Percentiles rank a stretch among this genome's conserved stretches.
phyloP scores from a whole-genome alignment of 768 basidiomycete species.

The Collybia mongolica region DNA sequence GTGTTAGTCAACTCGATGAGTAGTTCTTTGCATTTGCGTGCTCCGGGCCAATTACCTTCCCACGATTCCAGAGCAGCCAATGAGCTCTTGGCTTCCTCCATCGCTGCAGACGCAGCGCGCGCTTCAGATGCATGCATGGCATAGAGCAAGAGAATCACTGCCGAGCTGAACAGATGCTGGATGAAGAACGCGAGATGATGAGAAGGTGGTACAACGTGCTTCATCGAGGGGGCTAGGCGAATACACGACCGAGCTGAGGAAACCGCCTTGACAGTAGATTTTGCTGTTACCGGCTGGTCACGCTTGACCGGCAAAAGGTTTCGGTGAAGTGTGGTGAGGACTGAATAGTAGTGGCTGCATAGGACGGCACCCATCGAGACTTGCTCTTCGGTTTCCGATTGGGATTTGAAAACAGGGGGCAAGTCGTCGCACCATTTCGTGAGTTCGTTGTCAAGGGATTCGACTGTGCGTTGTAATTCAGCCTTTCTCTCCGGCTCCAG shows the following conservation, averaged over 20 bases:
- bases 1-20: slow-evolving; percentile 69
- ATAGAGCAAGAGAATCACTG: slow-evolving; percentile 80
- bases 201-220: slow-evolving; percentile 78
- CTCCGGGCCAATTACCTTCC: slow-evolving; percentile 88
- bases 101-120: slow-evolving; percentile 63
- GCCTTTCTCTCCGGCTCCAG: slow-evolving; percentile 71
- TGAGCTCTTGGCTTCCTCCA: slow-evolving; percentile 81
- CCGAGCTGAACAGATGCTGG: slow-evolving; percentile 86
- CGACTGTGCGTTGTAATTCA: slow-evolving; percentile 78
- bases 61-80: slow-evolving; percentile 71
- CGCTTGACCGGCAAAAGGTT: slow-evolving; percentile 81
- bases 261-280: slow-evolving; percentile 78
- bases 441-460: slow-evolving; percentile 73
- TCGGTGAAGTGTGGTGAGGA: slow-evolving; percentile 84
- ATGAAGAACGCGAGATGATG: slow-evolving; percentile 89
- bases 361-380: slow-evolving; percentile 84
- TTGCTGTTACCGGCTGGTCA: slow-evolving; percentile 65
- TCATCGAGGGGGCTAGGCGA: slow-evolving; percentile 81
- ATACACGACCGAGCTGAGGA: slow-evolving; percentile 85
- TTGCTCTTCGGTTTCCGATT: slow-evolving; percentile 72
- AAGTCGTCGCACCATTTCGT: slow-evolving; percentile 83
- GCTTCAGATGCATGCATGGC: slow-evolving; percentile 81
- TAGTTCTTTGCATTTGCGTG: slow-evolving; percentile 82
- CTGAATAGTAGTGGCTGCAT: slow-evolving; percentile 87
- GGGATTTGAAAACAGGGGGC: slow-evolving; percentile 71